Evolutionary conservation across 768 basidiomycete species (phyloP), one percentile per base, ranked within the genome.

Genomic region (Lenzites betulinus): DNA sequence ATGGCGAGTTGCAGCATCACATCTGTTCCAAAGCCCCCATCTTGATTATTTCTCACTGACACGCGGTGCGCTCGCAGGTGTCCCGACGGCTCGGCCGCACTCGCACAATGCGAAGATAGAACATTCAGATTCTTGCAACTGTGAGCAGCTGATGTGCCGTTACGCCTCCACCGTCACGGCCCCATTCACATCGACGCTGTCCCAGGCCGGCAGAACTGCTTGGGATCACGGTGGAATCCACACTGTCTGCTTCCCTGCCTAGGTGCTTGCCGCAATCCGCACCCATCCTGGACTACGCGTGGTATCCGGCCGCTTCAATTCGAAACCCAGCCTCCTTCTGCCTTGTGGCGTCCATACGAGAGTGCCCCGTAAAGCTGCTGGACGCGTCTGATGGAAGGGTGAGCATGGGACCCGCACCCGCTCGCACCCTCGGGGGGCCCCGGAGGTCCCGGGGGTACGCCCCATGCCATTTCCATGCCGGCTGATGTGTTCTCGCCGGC

Each of bases 311-410:
- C 1, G 95, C 95, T 0, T 82, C 84, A 0, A 65, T 73, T 1
- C 66, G 69, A 7, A 78, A 86, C 44, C 83, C 85, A 0, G 80
- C 87, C 0, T 79, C 87, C 1, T 97, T 83, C 70, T 95, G 94
- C 72, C 95, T 95, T 70, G 76, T 93, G 0, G 83, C 90, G 0
- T 93, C 90, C 7, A 85, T 95, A 7, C 82, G 92, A 25, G 94
- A 96, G 70, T 84, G 84, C 44, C 95, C 95, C 0, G 84, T 98
- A 1, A 89, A 92, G 66, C 77, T 98, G 15, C 74, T 97, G 0
- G 93, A 98, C 67, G 96, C 85, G 0, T 76, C 75, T 0, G 85
- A 87, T 68, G 93, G 91, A 43, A 77, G 87, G 71, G 95, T 94
- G 68, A 49, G 82, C 69, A 11, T 41, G 48, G 52, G 25, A 1